These are phyloP conservation scores for Pseudocercospora pini-densiflorae DNA, from an alignment of 2,329 filamentous ascomycete species.

Conservation along the genomic window DNA sequence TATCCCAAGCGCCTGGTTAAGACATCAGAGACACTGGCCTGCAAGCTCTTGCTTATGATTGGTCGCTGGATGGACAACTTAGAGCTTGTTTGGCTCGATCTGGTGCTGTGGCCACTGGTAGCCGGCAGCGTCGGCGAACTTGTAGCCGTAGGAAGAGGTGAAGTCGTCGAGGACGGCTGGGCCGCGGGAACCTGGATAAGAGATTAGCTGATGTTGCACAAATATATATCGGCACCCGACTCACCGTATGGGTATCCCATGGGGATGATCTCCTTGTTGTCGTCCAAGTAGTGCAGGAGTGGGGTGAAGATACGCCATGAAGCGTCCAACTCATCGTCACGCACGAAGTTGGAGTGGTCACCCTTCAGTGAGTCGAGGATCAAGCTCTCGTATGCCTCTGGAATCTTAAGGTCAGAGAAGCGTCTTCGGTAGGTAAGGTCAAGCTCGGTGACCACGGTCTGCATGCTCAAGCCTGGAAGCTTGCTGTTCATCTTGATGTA, in stretches of 20 bases:
- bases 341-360: slow-evolving; percentile 99
- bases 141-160: slow-evolving; percentile 97
- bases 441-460: slow-evolving; percentile 97
- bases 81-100: slow-evolving; percentile 79
- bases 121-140: slow-evolving; percentile 94
- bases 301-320: slow-evolving; percentile 99
- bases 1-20: slow-evolving; percentile 8
- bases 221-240: slow-evolving; percentile 40
- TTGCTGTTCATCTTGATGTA: slow-evolving; percentile 99
- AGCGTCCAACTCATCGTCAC: slow-evolving; percentile 94
- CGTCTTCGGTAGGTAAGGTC: slow-evolving; percentile 97
- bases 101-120: slow-evolving; percentile 89
- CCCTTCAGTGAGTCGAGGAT: slow-evolving; percentile 98
- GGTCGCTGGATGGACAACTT: slow-evolving; percentile 8
- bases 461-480: slow-evolving; percentile 97
- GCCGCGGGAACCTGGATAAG: slow-evolving; percentile 81
- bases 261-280: slow-evolving; percentile 98
- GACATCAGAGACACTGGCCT: slow-evolving; percentile 1
- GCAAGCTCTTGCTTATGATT: slow-evolving; percentile 5
- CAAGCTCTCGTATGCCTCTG: slow-evolving; percentile 97
- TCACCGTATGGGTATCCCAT: slow-evolving; percentile 99
- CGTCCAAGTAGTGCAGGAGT: slow-evolving; percentile 95
- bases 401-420: slow-evolving; percentile 99
- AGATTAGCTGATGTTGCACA: slow-evolving; percentile 9
- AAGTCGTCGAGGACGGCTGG: slow-evolving; percentile 97